Evolutionary conservation across 2,329 filamentous ascomycete genomes (phyloP).

Genomic region (Colletotrichum scovillei): DNA sequence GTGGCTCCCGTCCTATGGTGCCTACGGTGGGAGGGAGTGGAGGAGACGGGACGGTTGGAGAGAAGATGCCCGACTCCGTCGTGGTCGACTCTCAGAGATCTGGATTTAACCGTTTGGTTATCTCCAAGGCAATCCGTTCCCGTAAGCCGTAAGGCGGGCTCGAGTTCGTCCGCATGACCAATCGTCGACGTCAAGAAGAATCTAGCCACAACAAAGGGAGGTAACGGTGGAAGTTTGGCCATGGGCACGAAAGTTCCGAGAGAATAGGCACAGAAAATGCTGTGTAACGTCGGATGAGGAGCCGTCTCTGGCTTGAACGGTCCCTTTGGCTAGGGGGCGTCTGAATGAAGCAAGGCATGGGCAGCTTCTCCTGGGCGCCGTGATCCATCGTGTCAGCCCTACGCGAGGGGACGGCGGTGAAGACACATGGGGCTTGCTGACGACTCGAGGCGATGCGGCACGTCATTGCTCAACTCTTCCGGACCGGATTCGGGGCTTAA

Average conservation of each 20-base stretch:
- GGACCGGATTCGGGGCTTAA: neutral
- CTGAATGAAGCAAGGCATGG: conserved; percentile 2
- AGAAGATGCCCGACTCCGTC: neutral
- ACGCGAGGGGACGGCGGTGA: neutral
- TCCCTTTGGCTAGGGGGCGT: neutral
- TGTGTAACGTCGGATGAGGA: conserved; percentile 23
- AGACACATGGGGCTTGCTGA: neutral
- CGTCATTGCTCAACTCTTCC: neutral
- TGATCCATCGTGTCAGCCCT: conserved; percentile 27
- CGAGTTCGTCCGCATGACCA: neutral
- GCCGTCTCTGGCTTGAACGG: neutral
- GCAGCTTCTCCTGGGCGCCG: neutral
- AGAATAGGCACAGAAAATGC: neutral
- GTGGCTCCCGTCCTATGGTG: neutral
- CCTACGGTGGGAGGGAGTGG: neutral
- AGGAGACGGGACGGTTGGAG: neutral
- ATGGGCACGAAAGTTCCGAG: neutral
- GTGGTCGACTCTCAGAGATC: neutral
- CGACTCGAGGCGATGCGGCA: neutral
- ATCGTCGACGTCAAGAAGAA: neutral
- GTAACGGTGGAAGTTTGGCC: neutral
- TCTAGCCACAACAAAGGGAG: neutral
- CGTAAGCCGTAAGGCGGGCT: neutral
- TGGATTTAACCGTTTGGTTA: neutral
- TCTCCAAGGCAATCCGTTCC: neutral